Percentiles rank a stretch among this genome's conserved stretches.
Evolutionary conservation across 768 basidiomycete genomes (phyloP).

Genomic region (Pleurotus giganteus): DNA sequence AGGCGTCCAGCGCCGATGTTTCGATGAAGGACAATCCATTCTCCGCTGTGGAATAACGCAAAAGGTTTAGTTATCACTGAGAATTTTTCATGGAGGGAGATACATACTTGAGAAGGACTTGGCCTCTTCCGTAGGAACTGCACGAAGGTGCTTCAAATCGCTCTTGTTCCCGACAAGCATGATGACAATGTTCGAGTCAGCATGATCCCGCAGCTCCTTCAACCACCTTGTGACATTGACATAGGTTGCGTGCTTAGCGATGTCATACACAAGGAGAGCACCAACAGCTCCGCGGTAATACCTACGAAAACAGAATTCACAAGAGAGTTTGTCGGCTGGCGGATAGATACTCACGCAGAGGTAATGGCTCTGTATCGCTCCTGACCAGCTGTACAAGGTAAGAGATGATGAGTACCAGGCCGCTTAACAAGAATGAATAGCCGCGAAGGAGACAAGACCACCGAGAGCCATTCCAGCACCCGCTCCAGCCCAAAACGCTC

Average conservation of each 20-base stretch:
- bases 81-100: not conserved
- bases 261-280: conserved; percentile 91
- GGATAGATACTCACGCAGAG: conserved; percentile 63
- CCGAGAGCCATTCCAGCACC: not conserved
- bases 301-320: too few species aligned
- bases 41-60: conserved; percentile 54
- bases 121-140: conserved; percentile 97
- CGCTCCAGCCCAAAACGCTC: not conserved
- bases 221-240: conserved; percentile 94
- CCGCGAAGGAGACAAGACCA: not conserved
- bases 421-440: not conserved
- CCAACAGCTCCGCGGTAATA: conserved; percentile 98
- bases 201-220: conserved; percentile 95
- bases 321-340: too few species aligned
- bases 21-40: conserved; percentile 95
- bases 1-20: conserved; percentile 99
- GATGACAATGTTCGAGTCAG: conserved; percentile 90
- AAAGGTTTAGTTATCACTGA: conserved; percentile 8
- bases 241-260: conserved; percentile 92
- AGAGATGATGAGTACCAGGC: not conserved
- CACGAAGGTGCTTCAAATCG: conserved; percentile 96
- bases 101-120: conserved; percentile 82
- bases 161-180: conserved; percentile 99
- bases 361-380: conserved; percentile 98
- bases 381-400: conserved; percentile 71